A percentile compares a stretch with the other conserved stretches of the same genome.
These are phyloP conservation scores for Vanrija sp. DNA, from an alignment of 1,284 basidiomycete species.

Conservation along the genomic window DNA sequence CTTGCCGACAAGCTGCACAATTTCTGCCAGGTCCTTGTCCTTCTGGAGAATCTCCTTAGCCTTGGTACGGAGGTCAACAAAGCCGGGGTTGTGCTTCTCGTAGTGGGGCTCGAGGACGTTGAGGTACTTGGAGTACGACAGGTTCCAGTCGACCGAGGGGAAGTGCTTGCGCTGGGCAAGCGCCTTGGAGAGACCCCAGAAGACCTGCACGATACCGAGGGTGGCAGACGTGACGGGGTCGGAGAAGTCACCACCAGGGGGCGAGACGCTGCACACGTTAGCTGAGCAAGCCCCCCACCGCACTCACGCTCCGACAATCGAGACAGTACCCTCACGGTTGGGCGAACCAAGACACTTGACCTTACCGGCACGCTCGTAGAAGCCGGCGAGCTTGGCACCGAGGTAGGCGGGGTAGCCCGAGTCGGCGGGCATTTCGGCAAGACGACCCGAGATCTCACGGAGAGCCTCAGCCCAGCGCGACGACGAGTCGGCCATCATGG, in stretches of 20 bases:
- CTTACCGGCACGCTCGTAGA: slow-evolving; percentile 99
- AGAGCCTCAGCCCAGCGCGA: slow-evolving; percentile 99
- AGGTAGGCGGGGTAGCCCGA: slow-evolving; percentile 99
- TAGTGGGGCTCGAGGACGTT: slow-evolving; percentile 93
- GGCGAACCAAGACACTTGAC: slow-evolving; percentile 90
- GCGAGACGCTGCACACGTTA: slow-evolving; percentile 69
- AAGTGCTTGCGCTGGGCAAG: slow-evolving; percentile 92
- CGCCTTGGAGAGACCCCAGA: slow-evolving; percentile 54
- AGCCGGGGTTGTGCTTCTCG: slow-evolving; percentile 84
- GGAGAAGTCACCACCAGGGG: slow-evolving; percentile 98
- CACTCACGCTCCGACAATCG: slow-evolving; percentile 85
- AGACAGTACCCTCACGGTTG: slow-evolving; percentile 83
- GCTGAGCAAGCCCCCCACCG: slow-evolving; percentile 55
- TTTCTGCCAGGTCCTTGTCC: slow-evolving; percentile 97
- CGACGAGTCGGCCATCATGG: slow-evolving; percentile 99
- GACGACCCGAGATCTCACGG: slow-evolving; percentile 97
- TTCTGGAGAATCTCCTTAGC: slow-evolving; percentile 98
- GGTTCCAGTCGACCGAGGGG: slow-evolving; percentile 98
- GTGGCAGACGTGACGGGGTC: slow-evolving; percentile 98
- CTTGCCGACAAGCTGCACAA: slow-evolving; percentile 98
- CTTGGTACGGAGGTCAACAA: slow-evolving; percentile 83
- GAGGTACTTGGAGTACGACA: slow-evolving; percentile 98
- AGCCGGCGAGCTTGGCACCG: slow-evolving; percentile 89
- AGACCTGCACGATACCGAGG: slow-evolving; percentile 97
- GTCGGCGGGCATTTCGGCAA: slow-evolving; percentile 99